These are phyloP conservation scores for Nepenthes alata DNA, from an alignment of 179 eudicot genomes.

Conservation along the genomic window DNA sequence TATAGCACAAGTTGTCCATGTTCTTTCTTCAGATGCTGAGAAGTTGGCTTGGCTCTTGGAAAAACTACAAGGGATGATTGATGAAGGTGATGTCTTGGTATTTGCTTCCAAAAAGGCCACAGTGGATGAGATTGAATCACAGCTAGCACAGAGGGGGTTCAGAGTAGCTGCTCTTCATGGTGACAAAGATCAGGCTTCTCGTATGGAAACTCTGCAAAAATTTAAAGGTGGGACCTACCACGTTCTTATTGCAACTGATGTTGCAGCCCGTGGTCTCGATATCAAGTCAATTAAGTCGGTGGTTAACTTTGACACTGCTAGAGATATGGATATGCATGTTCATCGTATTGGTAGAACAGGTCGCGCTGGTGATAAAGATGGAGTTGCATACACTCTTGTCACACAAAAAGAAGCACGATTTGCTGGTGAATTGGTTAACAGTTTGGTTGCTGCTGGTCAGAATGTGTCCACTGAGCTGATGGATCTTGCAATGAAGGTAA, in stretches of 20 bases:
- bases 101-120: conserved; percentile 93
- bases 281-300: conserved; percentile 93
- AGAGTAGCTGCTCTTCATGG: conserved; percentile 96
- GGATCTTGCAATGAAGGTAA: conserved; percentile 99
- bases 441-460: conserved; percentile 95
- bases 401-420: conserved; percentile 91
- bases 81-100: conserved; percentile 85
- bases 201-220: conserved; percentile 80
- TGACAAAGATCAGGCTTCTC: conserved; percentile 93
- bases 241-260: conserved; percentile 95
- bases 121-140: conserved; percentile 81
- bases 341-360: conserved; percentile 98
- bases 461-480: conserved; percentile 69
- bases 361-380: conserved; percentile 98
- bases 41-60: conserved; percentile 87
- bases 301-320: conserved; percentile 90
- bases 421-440: conserved; percentile 87
- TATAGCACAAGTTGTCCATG: conserved; percentile 81
- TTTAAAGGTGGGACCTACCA: conserved; percentile 77
- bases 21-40: conserved; percentile 71
- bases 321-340: conserved; percentile 99
- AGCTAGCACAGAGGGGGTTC: conserved; percentile 59
- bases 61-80: conserved; percentile 72
- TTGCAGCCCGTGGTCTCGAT: conserved; percentile 98
- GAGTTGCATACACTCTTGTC: conserved; percentile 83